Evolutionary conservation across 495 filamentous ascomycete genomes (phyloP).

Genomic region (Acidomyces sp.): DNA sequence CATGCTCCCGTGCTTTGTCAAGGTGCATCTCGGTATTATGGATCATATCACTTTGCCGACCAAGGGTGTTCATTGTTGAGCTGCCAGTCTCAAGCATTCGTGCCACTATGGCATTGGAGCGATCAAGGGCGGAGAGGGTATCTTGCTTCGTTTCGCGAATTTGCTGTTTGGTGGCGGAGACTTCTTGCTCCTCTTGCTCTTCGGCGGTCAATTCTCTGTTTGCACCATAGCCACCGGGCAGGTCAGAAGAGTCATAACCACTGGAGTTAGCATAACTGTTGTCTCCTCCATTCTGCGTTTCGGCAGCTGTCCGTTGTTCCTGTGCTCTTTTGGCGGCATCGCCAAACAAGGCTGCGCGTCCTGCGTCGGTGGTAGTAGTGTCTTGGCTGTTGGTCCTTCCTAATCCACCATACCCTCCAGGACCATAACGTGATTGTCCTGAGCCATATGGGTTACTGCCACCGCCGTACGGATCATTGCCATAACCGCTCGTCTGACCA

Average conservation of each 20-base stretch:
- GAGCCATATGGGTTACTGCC: constrained; percentile 1
- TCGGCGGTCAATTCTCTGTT: constrained; percentile 64
- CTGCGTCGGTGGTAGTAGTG: constrained; percentile 23
- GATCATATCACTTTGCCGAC: constrained; percentile 60
- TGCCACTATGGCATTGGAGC: constrained; percentile 50
- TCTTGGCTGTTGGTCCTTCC: constrained; percentile 23
- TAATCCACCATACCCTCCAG: constrained; percentile 24
- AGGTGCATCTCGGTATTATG: constrained; percentile 67
- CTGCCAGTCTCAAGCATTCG: constrained; percentile 61
- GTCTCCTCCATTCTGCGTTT: constrained; percentile 3
- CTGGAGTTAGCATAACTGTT: constrained; percentile 9
- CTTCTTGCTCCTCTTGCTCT: constrained; percentile 42
- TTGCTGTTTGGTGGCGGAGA: constrained; percentile 55
- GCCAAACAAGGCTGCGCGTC: constrained; percentile 41
- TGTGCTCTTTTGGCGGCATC: constrained; percentile 36
- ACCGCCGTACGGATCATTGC: constrained; percentile 22
- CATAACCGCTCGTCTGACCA: constrained; percentile 23
- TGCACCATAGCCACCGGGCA: constrained; percentile 39
- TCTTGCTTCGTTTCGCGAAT: constrained; percentile 65
- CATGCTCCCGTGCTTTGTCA: constrained; percentile 43
- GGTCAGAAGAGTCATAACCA: constrained; percentile 10
- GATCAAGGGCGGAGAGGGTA: constrained; percentile 57
- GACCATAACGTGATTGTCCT: constrained; percentile 6
- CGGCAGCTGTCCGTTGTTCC: not conserved
- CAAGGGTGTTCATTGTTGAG: constrained; percentile 55